phyloP scores from a whole-genome alignment of 2,329 filamentous ascomycete species.

The Chaetomium globosum region DNA sequence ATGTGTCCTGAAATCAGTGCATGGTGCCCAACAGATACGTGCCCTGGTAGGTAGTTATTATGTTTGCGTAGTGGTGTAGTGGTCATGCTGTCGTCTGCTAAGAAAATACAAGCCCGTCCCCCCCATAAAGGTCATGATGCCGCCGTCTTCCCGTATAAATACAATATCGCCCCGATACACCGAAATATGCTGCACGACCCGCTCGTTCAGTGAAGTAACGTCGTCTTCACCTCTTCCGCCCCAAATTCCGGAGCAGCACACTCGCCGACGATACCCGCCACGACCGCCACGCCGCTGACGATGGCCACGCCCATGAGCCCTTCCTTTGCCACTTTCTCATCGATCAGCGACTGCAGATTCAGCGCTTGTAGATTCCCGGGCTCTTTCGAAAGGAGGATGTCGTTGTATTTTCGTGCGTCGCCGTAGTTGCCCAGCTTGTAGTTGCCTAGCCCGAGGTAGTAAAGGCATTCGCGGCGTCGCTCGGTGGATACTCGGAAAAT shows the following conservation, averaged over 20 bases:
- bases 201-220: neutral
- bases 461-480: slow-evolving; percentile 93
- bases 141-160: slow-evolving; percentile 18
- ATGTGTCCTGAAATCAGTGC: neutral
- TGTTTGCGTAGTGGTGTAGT: slow-evolving; percentile 24
- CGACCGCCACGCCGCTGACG: slow-evolving; percentile 87
- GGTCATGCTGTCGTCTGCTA: neutral
- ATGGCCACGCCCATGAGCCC: slow-evolving; percentile 93
- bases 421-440: slow-evolving; percentile 98
- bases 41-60: neutral
- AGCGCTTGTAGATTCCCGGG: slow-evolving; percentile 86
- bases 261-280: slow-evolving; percentile 91
- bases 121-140: slow-evolving; percentile 17
- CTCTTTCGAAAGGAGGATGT: slow-evolving; percentile 86
- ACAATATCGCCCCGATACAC: slow-evolving; percentile 17
- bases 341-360: slow-evolving; percentile 83
- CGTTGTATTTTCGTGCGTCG: slow-evolving; percentile 92
- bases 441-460: slow-evolving; percentile 95
- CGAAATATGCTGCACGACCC: slow-evolving; percentile 9
- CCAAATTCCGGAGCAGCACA: slow-evolving; percentile 75
- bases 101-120: slow-evolving; percentile 2
- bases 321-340: slow-evolving; percentile 95
- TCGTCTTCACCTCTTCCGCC: slow-evolving; percentile 59
- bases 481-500: slow-evolving; percentile 95
- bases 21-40: neutral